Conservation (phyloP, 1,284 basidiomycete genomes). For the Somion occarium region DNA sequence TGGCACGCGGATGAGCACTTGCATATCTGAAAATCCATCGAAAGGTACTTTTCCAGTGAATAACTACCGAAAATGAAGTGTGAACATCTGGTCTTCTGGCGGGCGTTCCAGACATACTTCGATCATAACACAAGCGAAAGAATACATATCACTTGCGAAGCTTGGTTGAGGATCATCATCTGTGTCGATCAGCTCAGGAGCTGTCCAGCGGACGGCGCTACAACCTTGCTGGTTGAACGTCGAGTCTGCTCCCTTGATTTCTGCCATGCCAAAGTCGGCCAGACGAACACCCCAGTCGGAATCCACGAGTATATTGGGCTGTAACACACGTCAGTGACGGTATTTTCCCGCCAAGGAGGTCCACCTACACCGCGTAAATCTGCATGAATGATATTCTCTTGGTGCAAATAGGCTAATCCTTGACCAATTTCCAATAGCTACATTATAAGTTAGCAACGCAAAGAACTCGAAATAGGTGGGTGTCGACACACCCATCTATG, state of each 20-base stretch:
- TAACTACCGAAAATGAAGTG: neutral
- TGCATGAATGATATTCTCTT: slow-evolving; percentile 1
- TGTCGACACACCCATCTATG: neutral
- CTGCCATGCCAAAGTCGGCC: slow-evolving; percentile 4
- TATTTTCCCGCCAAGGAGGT: neutral
- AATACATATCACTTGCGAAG: slow-evolving; percentile 5
- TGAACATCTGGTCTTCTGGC: neutral
- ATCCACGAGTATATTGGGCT: slow-evolving; percentile 5
- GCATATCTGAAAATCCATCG: neutral
- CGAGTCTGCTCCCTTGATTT: neutral
- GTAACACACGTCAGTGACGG: neutral
- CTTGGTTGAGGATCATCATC: neutral
- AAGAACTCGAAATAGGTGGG: no score
- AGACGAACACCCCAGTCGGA: neutral
- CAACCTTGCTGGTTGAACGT: neutral
- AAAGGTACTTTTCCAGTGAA: slow-evolving; percentile 1
- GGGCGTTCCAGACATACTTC: neutral
- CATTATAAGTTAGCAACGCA: neutral
- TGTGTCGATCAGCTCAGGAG: slow-evolving; percentile 5
- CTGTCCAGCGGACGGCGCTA: neutral
- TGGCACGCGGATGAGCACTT: neutral
- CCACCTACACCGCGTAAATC: slow-evolving; percentile 6
- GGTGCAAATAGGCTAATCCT: slow-evolving; percentile 1
- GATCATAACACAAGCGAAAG: slow-evolving; percentile 3
- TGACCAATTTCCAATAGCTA: slow-evolving; percentile 1